These are phyloP conservation scores for Fusarium liriodendri DNA, from an alignment of 2,329 filamentous ascomycete species.

Conservation along the genomic window DNA sequence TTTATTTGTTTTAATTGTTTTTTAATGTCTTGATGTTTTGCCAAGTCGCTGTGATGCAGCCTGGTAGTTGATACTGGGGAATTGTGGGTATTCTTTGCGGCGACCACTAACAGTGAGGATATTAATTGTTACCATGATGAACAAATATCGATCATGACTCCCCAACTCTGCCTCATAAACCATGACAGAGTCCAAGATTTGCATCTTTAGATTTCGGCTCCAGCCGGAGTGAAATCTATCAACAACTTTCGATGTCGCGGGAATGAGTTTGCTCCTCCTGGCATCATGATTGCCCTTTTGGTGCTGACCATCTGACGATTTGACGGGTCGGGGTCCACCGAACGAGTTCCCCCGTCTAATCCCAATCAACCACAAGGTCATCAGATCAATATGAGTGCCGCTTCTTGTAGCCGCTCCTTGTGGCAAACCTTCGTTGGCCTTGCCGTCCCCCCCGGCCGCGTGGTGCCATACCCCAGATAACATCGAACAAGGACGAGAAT, in stretches of 20 bases:
- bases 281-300: slow-evolving; percentile 32
- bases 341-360: slow-evolving; percentile 1
- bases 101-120: not conserved
- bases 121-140: not conserved
- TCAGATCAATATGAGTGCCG: not conserved
- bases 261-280: slow-evolving; percentile 10
- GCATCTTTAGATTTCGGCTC: slow-evolving; percentile 20
- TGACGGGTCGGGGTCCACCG: slow-evolving; percentile 30
- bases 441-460: not conserved
- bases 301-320: slow-evolving; percentile 35
- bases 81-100: not conserved
- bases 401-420: not conserved
- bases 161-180: not conserved
- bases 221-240: slow-evolving; percentile 14
- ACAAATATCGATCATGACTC: not conserved
- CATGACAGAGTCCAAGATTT: not conserved
- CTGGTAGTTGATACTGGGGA: not conserved
- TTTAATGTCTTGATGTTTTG: not conserved
- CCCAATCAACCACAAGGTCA: slow-evolving; percentile 1
- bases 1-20: not conserved
- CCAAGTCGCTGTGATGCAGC: slow-evolving; percentile 1
- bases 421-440: not conserved
- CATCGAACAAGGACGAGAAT: slow-evolving; percentile 36
- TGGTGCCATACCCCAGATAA: slow-evolving; percentile 39
- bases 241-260: slow-evolving; percentile 19